A percentile compares a stretch with the other conserved stretches of the same genome.
These are phyloP conservation scores for Ophiostoma australiae DNA, from an alignment of 2,329 filamentous ascomycete genomes.

Conservation along the genomic window DNA sequence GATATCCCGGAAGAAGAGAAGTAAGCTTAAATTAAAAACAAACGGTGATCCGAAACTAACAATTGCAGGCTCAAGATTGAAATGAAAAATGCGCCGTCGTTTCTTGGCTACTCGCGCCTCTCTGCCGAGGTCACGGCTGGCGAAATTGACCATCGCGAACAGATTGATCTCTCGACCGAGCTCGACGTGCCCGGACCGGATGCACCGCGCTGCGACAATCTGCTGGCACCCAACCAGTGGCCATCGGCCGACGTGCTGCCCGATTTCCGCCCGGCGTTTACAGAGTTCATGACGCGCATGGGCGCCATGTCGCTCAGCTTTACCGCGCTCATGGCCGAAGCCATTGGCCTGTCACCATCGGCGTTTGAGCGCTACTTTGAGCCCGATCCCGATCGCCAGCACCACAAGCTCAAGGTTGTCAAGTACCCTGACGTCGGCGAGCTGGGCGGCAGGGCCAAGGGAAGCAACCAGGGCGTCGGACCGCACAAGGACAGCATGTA, in stretches of 20 bases:
- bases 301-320: constrained; percentile 66
- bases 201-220: constrained; percentile 67
- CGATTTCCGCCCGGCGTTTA: constrained; percentile 61
- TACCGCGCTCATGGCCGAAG: constrained; percentile 76
- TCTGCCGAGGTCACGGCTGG: constrained; percentile 68
- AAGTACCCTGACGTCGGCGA: constrained; percentile 73
- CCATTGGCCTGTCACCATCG: constrained; percentile 62
- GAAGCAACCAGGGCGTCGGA: constrained; percentile 52
- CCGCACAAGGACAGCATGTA: constrained; percentile 86
- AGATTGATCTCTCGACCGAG: constrained; percentile 79
- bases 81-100: constrained; percentile 69
- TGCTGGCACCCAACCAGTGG: constrained; percentile 77
- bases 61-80: constrained; percentile 55
- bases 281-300: constrained; percentile 74
- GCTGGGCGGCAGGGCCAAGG: constrained; percentile 44
- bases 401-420: constrained; percentile 87
- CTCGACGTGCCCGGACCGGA: constrained; percentile 59
- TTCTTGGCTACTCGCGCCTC: constrained; percentile 64
- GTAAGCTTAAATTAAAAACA: constrained; percentile 36
- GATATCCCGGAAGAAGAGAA: constrained; percentile 72
- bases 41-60: neutral
- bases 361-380: constrained; percentile 81
- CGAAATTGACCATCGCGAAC: constrained; percentile 73
- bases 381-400: constrained; percentile 46
- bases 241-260: constrained; percentile 60